phyloP scores from a whole-genome alignment of 768 basidiomycete genomes.

The Tephrocybe sp. region DNA sequence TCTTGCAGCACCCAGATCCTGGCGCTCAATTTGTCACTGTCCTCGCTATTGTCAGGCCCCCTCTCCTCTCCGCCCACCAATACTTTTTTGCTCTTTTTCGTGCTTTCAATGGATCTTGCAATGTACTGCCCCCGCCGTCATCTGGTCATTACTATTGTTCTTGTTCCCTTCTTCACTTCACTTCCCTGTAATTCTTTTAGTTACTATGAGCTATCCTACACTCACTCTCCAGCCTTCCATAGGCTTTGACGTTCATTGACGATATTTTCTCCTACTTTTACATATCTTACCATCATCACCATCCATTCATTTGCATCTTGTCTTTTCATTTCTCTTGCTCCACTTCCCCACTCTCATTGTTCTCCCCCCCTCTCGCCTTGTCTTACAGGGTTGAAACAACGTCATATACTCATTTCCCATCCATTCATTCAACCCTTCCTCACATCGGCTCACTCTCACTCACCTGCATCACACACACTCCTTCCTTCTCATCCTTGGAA shows the following conservation, averaged over 20 bases:
- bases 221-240: not conserved
- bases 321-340: conserved; percentile 1
- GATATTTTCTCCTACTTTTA: not conserved
- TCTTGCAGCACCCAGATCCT: not conserved
- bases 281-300: not conserved
- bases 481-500: conserved; percentile 12
- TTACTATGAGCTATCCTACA: too few relatives aligned
- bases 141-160: not conserved
- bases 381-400: too few relatives aligned
- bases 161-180: not conserved
- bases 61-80: not conserved
- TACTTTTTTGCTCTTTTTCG: not conserved
- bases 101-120: not conserved
- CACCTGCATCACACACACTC: not conserved
- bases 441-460: conserved; percentile 3
- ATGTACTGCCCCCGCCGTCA: not conserved
- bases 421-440: conserved; percentile 6
- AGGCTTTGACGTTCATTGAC: conserved; percentile 6
- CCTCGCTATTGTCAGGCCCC: too few relatives aligned
- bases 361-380: too few relatives aligned
- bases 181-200: too few relatives aligned
- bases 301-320: not conserved
- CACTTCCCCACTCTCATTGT: not conserved
- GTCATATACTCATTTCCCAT: too few relatives aligned
- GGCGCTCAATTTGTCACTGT: too few relatives aligned